Evolutionary conservation across 2,329 filamentous ascomycete species (phyloP).

Genomic region (Sphaceloma murrayae): DNA sequence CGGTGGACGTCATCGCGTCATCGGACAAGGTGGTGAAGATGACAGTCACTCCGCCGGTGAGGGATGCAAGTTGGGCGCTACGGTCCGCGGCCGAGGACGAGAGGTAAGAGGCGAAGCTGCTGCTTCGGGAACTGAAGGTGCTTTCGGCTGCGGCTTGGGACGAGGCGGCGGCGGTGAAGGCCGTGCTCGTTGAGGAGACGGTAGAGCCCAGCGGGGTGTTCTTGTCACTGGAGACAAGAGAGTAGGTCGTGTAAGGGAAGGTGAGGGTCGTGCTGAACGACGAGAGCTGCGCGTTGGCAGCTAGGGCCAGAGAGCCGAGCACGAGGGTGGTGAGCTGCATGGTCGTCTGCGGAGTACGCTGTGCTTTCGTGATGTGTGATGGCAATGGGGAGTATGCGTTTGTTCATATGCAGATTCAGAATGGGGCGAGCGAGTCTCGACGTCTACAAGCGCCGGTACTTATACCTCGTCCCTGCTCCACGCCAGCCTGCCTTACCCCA

Average conservation of each 20-base stretch:
- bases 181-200: not conserved
- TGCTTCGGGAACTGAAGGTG: not conserved
- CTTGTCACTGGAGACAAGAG: not conserved
- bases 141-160: not conserved
- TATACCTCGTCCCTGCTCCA: no score
- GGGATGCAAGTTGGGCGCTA: not conserved
- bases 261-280: not conserved
- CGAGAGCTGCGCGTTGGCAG: not conserved
- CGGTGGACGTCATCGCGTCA: not conserved
- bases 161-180: not conserved
- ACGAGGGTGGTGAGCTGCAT: not conserved
- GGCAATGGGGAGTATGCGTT: no score
- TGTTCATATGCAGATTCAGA: no score
- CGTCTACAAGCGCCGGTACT: no score
- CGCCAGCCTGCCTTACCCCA: no score
- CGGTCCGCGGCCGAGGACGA: not conserved
- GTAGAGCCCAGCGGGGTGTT: not conserved
- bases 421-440: no score
- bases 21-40: not conserved
- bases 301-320: not conserved
- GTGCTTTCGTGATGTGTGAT: no score
- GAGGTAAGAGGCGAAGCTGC: not conserved
- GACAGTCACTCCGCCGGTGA: not conserved
- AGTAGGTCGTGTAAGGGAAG: not conserved
- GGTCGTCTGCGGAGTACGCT: no score